Percentiles rank a stretch among this genome's conserved stretches.
These are phyloP conservation scores for Hirsutella rhossiliensis DNA, from an alignment of 2,329 filamentous ascomycete genomes.

Conservation along the genomic window DNA sequence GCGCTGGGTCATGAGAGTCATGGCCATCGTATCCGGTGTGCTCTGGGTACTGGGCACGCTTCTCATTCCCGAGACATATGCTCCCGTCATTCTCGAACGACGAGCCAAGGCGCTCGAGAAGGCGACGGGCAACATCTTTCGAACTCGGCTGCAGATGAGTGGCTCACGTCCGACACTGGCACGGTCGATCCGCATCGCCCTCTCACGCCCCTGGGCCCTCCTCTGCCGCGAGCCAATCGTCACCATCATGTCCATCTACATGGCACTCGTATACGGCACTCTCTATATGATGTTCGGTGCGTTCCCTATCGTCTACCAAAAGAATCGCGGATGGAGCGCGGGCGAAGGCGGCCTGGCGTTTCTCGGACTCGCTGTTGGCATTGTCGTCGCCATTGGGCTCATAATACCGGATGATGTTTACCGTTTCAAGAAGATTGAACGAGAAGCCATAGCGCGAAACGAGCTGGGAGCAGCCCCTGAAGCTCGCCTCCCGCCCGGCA, in stretches of 20 bases:
- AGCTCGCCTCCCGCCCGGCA: conserved; percentile 59
- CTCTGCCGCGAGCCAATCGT: conserved; percentile 75
- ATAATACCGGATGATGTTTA: background rate
- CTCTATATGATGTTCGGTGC: conserved; percentile 70
- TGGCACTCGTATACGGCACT: conserved; percentile 67
- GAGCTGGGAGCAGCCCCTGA: conserved; percentile 38
- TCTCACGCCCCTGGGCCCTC: conserved; percentile 74
- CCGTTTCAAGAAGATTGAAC: background rate
- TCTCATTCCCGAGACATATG: conserved; percentile 77
- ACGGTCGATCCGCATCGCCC: conserved; percentile 30
- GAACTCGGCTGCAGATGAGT: conserved; percentile 54
- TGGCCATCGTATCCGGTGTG: conserved; percentile 38
- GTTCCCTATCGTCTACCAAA: conserved; percentile 59
- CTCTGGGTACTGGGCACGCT: conserved; percentile 50
- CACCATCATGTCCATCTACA: conserved; percentile 72
- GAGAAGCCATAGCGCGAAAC: too few species aligned
- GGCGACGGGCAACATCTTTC: conserved; percentile 52
- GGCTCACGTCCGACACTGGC: conserved; percentile 68
- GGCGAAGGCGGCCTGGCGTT: conserved; percentile 53
- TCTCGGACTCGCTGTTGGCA: background rate
- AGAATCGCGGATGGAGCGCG: conserved; percentile 66
- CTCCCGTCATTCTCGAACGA: conserved; percentile 60
- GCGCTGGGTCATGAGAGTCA: conserved; percentile 26
- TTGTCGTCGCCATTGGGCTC: background rate
- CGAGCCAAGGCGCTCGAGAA: conserved; percentile 63